Percentiles rank a stretch among this genome's conserved stretches.
Evolutionary conservation across 2,329 filamentous ascomycete genomes (phyloP).

Genomic region (Xylariales sp.): DNA sequence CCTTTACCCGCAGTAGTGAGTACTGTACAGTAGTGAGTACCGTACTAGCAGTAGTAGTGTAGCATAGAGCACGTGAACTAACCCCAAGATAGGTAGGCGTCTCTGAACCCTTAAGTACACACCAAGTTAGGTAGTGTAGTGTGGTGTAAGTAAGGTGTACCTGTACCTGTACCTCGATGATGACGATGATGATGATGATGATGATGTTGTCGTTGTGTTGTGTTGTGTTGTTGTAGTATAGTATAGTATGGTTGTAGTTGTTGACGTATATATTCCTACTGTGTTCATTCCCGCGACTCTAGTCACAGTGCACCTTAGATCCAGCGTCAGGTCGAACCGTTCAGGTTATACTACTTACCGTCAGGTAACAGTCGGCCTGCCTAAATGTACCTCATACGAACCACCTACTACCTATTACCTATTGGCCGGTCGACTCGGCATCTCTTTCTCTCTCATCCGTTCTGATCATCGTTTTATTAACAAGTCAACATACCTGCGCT

Average conservation of each 20-base stretch:
- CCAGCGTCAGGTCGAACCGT: not conserved
- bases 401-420: not conserved
- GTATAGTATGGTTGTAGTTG: too few relatives aligned
- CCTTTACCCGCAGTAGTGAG: conserved; percentile 22
- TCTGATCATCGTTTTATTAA: conserved; percentile 29
- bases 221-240: too few relatives aligned
- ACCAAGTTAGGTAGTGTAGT: too few relatives aligned
- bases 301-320: conserved; percentile 24
- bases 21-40: too few relatives aligned
- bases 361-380: not conserved
- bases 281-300: conserved; percentile 17
- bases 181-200: not conserved
- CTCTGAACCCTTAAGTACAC: conserved; percentile 12
- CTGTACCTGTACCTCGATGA: not conserved
- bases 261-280: conserved; percentile 19
- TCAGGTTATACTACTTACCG: too few relatives aligned
- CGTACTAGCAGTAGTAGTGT: too few relatives aligned
- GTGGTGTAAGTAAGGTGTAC: not conserved
- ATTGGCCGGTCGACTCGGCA: conserved; percentile 20
- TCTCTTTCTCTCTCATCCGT: conserved; percentile 21
- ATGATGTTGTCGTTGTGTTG: not conserved
- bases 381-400: not conserved
- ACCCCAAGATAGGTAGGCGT: conserved; percentile 22
- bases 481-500: not conserved
- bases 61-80: conserved; percentile 22